Base-by-base conservation (phyloP, 495 filamentous ascomycete species). In the Lasiosphaeria hispida region DNA sequence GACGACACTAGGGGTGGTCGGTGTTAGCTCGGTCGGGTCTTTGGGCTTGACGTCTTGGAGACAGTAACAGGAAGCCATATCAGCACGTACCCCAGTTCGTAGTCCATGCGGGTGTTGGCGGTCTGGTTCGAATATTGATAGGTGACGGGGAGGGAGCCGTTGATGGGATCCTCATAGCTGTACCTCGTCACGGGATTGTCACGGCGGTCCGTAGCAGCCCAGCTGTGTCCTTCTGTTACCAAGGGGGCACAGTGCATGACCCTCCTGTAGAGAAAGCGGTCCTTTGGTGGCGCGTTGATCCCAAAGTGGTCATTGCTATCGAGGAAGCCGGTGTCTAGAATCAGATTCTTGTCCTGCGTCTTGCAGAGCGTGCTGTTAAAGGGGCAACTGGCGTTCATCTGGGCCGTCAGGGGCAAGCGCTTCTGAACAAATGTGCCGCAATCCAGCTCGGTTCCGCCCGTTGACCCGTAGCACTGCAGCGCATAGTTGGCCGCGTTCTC, bases 301-400 rank as follows among this genome's bases (percentile, higher is more conserved):
- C 63, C 60, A 19, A 66, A 53, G 35, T 66, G 35, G 7, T 60
- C 7, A 51, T 60, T 18, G 45, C 59, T 66, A 15, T 62, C 59
- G 18, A 66, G 35, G 42, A 43, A 60, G 4, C 60, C 63, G 6
- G 63, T 60, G 23, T 66, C 60, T 0, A 66, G 1, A 30, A 53
- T 23, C 11, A 66, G 0, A 38, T 66, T 66, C 1, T 43, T 11
- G 14, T 11, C 18, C 5, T 10, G 3, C 2, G 14, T 53, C 36
- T 55, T 54, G 43, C 60, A 66, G 17, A 66, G 35, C 4, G 43
- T 43, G 9, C 13, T 3, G 9, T 45, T 37, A 18, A 66, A 66
- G 1, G 63, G 63, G 30, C 63, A 66, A 35, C 34, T 52, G 3
- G 53, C 58, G 23, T 55, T 51, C 14, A 1, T 42, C 39, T 59